A percentile compares a stretch with the other conserved stretches of the same genome.
Conservation (phyloP, 305 asterid species). For the Euphrasia arctica region DNA sequence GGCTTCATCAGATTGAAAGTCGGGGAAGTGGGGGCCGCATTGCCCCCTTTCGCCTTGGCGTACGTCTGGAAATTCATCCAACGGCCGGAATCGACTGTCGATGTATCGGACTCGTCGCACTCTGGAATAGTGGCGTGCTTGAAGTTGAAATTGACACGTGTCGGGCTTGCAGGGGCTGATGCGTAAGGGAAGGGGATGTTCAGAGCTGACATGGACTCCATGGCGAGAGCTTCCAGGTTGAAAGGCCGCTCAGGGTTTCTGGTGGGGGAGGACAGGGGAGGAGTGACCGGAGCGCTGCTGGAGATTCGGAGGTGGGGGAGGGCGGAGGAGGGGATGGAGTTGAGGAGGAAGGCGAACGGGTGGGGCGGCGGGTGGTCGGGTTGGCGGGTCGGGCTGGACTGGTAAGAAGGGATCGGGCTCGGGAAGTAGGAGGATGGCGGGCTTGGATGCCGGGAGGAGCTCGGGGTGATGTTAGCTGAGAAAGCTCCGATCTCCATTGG, state of each 20-base stretch:
- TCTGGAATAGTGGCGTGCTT: slow-evolving; percentile 71
- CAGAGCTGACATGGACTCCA: slow-evolving; percentile 58
- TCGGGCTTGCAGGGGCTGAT: slow-evolving; percentile 79
- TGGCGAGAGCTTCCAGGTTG: slow-evolving; percentile 54
- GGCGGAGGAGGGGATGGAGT: slow-evolving; percentile 45
- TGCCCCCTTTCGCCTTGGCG: slow-evolving; percentile 34
- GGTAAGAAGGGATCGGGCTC: slow-evolving; percentile 76
- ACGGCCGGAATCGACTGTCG: slow-evolving; percentile 67
- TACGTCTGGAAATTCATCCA: slow-evolving; percentile 59
- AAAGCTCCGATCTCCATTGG: slow-evolving; percentile 67
- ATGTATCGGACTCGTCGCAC: slow-evolving; percentile 72
- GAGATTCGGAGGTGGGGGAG: slow-evolving; percentile 75
- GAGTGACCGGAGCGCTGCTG: slow-evolving; percentile 78
- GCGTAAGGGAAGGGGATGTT: slow-evolving; percentile 55
- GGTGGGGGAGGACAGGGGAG: slow-evolving; percentile 75
- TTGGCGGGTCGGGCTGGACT: slow-evolving; percentile 59
- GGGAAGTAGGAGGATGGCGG: slow-evolving; percentile 79
- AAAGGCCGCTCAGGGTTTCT: slow-evolving; percentile 44
- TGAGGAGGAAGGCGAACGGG: slow-evolving; percentile 63
- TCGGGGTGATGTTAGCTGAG: slow-evolving; percentile 66
- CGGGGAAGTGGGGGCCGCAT: slow-evolving; percentile 56
- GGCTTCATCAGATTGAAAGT: slow-evolving; percentile 72
- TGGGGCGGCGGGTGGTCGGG: slow-evolving; percentile 37
- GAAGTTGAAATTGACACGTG: slow-evolving; percentile 47
- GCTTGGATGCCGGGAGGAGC: slow-evolving; percentile 77